Base-by-base conservation (phyloP, 345 rosid genomes). In the Carallia pectinifolia region DNA sequence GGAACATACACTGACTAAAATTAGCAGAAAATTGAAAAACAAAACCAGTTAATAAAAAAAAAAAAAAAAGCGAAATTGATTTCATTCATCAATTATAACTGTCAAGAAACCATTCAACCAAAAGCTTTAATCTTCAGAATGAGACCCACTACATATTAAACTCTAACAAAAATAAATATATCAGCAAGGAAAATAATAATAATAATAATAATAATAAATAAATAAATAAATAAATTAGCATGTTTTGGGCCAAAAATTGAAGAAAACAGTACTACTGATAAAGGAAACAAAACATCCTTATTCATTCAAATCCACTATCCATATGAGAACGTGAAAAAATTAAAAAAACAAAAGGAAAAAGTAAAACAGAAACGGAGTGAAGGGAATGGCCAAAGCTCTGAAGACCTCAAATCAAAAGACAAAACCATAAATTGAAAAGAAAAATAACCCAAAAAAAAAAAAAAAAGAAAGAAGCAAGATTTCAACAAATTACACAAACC, bases 351-450 rank as follows among this genome's bases (percentile, higher is more conserved):
- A 8, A 19, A 8, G 2, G 8, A 6, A 36, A 30, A 48, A 4
- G 17, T 53, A 53, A 62, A 58, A 4, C 15, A 7, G 61, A 9
- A 23, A 30, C 6, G 36, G 16, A 18, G 50, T 23, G 6, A 61
- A 68, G 16, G 10, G 48, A 53, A 19, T 16, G 65, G 65, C 23
- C 17, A 18, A 58, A 64, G 40, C 16, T 19, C 60, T 6, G 23
- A 27, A 27, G 15, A 65, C 60, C 76, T 18, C 3, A 34, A 71
- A 55, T 53, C 50, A 44, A 68, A 62, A 17, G 6, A 61, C 62
- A 30, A 77, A 19, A 56, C 5, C 31, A 9, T 19, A 56, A 56
- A 55, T 55, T 29, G 23, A 23, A 23, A 23, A 23, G 23, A 23
- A 23, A 23, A 23, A 23, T 23, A 33, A 33, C 4, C 4, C 34